Evolutionary conservation across 2,329 filamentous ascomycete genomes (phyloP).

Genomic region (Apiospora pterosperma): DNA sequence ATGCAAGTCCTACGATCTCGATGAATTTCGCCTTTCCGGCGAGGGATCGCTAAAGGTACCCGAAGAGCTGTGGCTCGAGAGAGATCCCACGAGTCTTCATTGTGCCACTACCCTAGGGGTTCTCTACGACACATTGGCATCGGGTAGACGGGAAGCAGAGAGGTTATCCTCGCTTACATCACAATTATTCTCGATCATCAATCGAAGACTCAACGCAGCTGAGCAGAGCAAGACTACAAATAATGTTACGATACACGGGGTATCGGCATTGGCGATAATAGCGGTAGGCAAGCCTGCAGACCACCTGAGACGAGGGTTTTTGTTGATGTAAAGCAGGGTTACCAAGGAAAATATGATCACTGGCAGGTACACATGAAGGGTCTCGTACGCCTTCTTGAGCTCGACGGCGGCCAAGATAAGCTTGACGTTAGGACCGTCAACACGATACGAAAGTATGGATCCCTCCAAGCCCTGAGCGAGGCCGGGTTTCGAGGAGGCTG

Average conservation of each 20-base stretch:
- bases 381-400: constrained; percentile 27
- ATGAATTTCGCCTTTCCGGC: neutral
- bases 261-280: constrained; percentile 13
- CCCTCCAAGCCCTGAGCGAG: neutral
- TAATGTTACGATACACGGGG: constrained; percentile 12
- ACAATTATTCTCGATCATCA: constrained; percentile 12
- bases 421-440: constrained; percentile 14
- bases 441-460: constrained; percentile 26
- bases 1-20: neutral
- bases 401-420: constrained; percentile 22
- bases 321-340: constrained; percentile 16
- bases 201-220: constrained; percentile 10
- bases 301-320: neutral
- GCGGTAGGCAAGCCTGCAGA: constrained; percentile 7
- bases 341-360: constrained; percentile 32
- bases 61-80: constrained; percentile 5
- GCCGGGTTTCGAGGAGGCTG: neutral
- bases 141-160: constrained; percentile 3
- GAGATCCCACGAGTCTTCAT: constrained; percentile 12
- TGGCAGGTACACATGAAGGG: constrained; percentile 36
- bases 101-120: constrained; percentile 12
- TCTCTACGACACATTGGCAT: constrained; percentile 10
- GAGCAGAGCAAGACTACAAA: constrained; percentile 3
- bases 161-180: constrained; percentile 6
- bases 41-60: neutral